These are phyloP conservation scores for Lepidium sativum DNA, from an alignment of 345 rosid genomes.

Conservation along the genomic window DNA sequence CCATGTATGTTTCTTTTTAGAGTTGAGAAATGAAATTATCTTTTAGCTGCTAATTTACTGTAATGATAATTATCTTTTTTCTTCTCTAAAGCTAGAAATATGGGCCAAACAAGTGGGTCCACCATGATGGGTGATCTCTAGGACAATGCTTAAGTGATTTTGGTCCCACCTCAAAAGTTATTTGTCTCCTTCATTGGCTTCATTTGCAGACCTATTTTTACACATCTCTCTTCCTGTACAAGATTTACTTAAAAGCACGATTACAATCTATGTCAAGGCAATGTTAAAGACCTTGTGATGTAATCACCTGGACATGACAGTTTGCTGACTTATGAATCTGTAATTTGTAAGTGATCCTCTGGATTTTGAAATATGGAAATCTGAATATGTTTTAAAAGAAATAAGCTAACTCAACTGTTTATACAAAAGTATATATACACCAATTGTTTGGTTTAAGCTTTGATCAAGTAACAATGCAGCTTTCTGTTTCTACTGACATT, in stretches of 20 bases:
- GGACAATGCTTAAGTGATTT: slow-evolving; percentile 20
- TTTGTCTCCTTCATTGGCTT: slow-evolving; percentile 17
- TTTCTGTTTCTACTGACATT: slow-evolving; percentile 8
- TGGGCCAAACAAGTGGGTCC: slow-evolving; percentile 27
- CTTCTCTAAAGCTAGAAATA: slow-evolving; percentile 17
- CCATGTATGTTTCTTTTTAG: not conserved
- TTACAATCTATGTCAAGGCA: too few relatives aligned
- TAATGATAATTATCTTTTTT: not conserved
- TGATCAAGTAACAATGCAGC: slow-evolving; percentile 10
- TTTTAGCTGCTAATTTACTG: not conserved
- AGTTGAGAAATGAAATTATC: not conserved
- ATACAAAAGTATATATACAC: not conserved
- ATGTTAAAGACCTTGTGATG: too few relatives aligned
- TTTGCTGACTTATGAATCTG: not conserved
- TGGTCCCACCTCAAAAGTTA: slow-evolving; percentile 14
- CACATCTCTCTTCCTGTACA: too few relatives aligned
- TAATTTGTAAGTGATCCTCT: not conserved
- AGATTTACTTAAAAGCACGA: too few relatives aligned
- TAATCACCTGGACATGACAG: too few relatives aligned
- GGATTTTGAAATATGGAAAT: not conserved
- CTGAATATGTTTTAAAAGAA: not conserved
- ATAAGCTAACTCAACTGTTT: not conserved
- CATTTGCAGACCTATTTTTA: not conserved
- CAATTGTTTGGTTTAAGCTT: not conserved
- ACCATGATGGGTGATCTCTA: slow-evolving; percentile 24